Base-by-base conservation (phyloP, 2,329 filamentous ascomycete genomes). In the Penicillium sp. region DNA sequence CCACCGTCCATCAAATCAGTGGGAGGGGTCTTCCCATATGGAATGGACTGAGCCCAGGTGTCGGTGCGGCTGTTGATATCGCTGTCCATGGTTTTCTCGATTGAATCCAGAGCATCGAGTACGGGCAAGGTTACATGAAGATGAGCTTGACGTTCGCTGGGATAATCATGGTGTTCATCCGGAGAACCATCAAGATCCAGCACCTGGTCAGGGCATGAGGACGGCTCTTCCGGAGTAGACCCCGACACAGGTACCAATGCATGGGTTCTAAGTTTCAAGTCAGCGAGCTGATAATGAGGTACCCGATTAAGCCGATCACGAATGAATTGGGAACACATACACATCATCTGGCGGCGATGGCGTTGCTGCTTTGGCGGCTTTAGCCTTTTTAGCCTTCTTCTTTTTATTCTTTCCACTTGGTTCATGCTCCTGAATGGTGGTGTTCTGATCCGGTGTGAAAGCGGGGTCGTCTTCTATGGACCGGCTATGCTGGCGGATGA, bases 11-110 rank as follows among this genome's bases (percentile, higher is more conserved):
- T 62, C 10, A 66, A 53, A 52, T 72, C 67, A 23, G 62, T 66
- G 9, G 73, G 72, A n/a, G 73, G 72, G 39, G 71, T 75, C 46
- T 71, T 72, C 20, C 72, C 70, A 58, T 67, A 74, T 0, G 73
- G 71, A n/a, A 75, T 67, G 10, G 70, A 68, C 45, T 69, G 67
- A 31, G 72, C 68, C 73, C 73, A 75, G n/a, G 66, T 71, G 56
- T 69, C 69, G 4, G 72, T 74, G 38, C 70, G 64, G 35, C 62
- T 59, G 28, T 58, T 60, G 6, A 70, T 61, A 41, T 73, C 68
- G 37, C 63, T 66, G 18, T 67, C 66, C 6, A 60, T 58, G 13
- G 62, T 58, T 24, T 63, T 62, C 42, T 55, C 57, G 27, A 70
- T 55, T 12, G 67, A 64, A 18, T 60, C 69, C 13, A 73, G 59